Percentiles rank a stretch among this genome's conserved stretches.
Evolutionary conservation across 2,329 filamentous ascomycete genomes (phyloP).

Genomic region (Pseudogymnoascus sp.): DNA sequence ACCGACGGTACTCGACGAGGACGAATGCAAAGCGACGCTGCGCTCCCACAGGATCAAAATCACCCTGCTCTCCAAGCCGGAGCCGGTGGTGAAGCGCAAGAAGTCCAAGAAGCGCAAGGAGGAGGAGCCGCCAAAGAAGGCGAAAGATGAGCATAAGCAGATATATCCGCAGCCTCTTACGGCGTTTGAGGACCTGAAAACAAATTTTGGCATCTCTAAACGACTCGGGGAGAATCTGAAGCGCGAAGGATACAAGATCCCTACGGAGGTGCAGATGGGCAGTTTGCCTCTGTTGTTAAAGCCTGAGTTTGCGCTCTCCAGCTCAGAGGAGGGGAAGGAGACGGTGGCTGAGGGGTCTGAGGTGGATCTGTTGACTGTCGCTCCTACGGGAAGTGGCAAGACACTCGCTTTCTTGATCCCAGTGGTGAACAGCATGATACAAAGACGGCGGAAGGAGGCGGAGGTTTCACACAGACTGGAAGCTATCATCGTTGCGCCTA

Average conservation of each 20-base stretch:
- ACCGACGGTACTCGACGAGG: conserved; percentile 46
- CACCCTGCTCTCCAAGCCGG: conserved; percentile 52
- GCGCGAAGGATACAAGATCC: conserved; percentile 75
- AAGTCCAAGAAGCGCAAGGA: conserved; percentile 48
- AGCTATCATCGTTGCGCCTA: conserved; percentile 67
- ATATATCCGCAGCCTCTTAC: conserved; percentile 74
- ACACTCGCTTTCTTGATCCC: conserved; percentile 90
- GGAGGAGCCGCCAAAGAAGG: conserved; percentile 32
- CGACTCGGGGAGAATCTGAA: conserved; percentile 70
- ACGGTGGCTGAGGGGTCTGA: conserved; percentile 16
- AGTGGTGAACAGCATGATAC: conserved; percentile 66
- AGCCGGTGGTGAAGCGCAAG: conserved; percentile 39
- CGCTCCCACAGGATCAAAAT: conserved; percentile 79
- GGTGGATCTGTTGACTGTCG: conserved; percentile 77
- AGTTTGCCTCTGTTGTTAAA: conserved; percentile 70
- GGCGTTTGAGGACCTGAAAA: conserved; percentile 64
- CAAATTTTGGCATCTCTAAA: conserved; percentile 63
- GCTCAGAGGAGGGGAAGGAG: conserved; percentile 28
- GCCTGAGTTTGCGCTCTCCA: conserved; percentile 41
- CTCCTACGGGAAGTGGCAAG: conserved; percentile 94
- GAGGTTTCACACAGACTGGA: conserved; percentile 47
- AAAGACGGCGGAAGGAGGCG: conserved; percentile 35
- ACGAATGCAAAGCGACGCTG: conserved; percentile 65
- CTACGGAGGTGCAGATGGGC: conserved; percentile 89
- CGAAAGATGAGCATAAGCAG: conserved; percentile 45